Conservation (phyloP, 768 basidiomycete species). For the Clitopilus hobsonii region DNA sequence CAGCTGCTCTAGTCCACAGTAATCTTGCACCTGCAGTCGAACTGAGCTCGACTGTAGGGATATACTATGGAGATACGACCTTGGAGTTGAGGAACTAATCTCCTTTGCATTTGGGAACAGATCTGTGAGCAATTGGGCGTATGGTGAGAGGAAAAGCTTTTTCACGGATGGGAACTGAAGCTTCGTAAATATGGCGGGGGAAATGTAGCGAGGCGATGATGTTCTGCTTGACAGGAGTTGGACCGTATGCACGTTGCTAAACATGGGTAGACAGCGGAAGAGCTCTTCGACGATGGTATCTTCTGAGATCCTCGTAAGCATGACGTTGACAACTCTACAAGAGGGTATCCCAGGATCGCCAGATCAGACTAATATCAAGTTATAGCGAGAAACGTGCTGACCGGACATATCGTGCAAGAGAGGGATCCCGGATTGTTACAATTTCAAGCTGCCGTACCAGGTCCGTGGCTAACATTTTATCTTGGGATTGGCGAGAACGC, state of each 20-base stretch:
- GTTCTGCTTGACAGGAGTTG: conserved; percentile 5
- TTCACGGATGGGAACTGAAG: too few species aligned
- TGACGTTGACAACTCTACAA: conserved; percentile 15
- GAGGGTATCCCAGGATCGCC: too few species aligned
- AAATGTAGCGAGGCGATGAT: too few species aligned
- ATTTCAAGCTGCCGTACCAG: conserved; percentile 3
- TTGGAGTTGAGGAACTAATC: background rate
- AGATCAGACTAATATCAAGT: too few species aligned
- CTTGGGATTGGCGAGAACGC: background rate
- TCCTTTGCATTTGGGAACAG: background rate
- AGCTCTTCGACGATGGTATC: conserved; percentile 15
- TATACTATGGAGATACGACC: background rate
- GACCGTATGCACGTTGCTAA: conserved; percentile 20
- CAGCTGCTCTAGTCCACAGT: too few species aligned
- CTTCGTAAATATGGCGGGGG: too few species aligned
- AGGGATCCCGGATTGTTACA: conserved; percentile 1
- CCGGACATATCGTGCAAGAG: background rate
- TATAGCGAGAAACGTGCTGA: too few species aligned
- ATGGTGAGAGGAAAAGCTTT: too few species aligned
- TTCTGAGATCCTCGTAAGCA: conserved; percentile 10
- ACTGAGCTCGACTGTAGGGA: too few species aligned
- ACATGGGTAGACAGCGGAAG: conserved; percentile 15
- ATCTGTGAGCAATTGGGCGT: too few species aligned
- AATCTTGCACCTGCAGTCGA: too few species aligned
- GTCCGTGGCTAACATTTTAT: conserved; percentile 9